Evolutionary conservation across 306 rosid species (phyloP), one percentile per base, ranked within the genome.

Genomic region (Corylus americana): DNA sequence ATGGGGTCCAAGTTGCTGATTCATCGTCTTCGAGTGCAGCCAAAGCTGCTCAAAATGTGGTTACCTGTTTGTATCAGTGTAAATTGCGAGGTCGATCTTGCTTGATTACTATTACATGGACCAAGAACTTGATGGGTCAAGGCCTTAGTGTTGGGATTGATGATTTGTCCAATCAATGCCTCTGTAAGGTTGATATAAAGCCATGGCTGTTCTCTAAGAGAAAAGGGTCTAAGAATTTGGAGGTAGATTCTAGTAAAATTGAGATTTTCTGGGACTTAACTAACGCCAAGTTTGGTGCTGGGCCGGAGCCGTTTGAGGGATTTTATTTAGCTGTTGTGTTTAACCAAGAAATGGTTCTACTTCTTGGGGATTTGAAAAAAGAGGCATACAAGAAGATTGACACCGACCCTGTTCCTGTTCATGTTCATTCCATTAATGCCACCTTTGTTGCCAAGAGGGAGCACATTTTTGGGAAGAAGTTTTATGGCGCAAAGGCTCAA

Each of bases 181-280:
- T 88, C 61, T 85, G 93, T 68, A 94, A 91, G 82, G 83, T 89
- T 35, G 98, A 94, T 44, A 87, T 94, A 71, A 94, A 94, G 90
- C 97, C 98, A 51, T 92, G 96, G 98, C 45, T 94, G 14, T 94
- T 94, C 88, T 89, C 92, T 8, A 94, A 85, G 86, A 83, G 91
- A 80, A 94, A 87, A 87, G 97, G 97, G 64, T 94, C 84, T 11
- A 94, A 80, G 86, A 94, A 77, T 81, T 72, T 89, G 59, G 98
- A 92, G 71, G 83, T 87, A 51, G 85, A 90, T 59, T 88, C 91
- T 2, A 64, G 87, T 22, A 90, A 88, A 80, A 27, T 91, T 49
- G 89, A 87, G 20, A 81, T 94, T 1, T 74, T 72, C 77, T 94
- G 98, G 98, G 98, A 94, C 61, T 75, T 92, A 31, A 88, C 90